phyloP scores from a whole-genome alignment of 768 basidiomycete species.

The Pilatotrama ljubarskyi region DNA sequence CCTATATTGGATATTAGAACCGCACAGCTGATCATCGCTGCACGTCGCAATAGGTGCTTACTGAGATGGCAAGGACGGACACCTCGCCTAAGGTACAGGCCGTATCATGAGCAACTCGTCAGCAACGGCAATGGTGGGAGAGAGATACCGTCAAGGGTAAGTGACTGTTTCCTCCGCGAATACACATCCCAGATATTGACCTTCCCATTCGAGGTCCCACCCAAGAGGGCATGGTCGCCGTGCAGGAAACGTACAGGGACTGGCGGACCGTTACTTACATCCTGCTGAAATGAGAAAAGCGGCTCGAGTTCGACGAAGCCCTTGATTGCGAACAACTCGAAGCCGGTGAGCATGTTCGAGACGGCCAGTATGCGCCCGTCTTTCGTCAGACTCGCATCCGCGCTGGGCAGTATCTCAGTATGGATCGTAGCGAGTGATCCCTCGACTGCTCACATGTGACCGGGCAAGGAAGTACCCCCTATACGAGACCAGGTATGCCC shows the following conservation, averaged over 20 bases:
- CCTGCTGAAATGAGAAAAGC: not conserved
- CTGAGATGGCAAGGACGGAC: not conserved
- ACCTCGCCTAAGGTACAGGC: not conserved
- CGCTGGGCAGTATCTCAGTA: too few species aligned
- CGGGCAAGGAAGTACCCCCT: not conserved
- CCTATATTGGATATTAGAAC: not conserved
- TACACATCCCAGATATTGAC: not conserved
- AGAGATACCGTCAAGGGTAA: not conserved
- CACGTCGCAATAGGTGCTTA: not conserved
- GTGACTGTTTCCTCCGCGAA: not conserved
- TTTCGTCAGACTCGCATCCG: not conserved
- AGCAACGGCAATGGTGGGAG: too few species aligned
- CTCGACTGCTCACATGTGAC: not conserved
- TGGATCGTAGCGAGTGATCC: too few species aligned
- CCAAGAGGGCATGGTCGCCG: not conserved
- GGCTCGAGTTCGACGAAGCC: not conserved
- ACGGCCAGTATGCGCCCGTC: not conserved
- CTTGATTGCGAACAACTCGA: not conserved
- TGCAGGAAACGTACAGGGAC: constrained; percentile 1
- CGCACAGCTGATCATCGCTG: not conserved
- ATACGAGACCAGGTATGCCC: not conserved
- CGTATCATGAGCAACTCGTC: not conserved
- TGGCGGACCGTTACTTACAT: not conserved
- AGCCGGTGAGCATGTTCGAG: not conserved
- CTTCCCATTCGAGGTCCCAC: not conserved